phyloP scores from a whole-genome alignment of 768 basidiomycete species.

The Kwoniella bestiolae region DNA sequence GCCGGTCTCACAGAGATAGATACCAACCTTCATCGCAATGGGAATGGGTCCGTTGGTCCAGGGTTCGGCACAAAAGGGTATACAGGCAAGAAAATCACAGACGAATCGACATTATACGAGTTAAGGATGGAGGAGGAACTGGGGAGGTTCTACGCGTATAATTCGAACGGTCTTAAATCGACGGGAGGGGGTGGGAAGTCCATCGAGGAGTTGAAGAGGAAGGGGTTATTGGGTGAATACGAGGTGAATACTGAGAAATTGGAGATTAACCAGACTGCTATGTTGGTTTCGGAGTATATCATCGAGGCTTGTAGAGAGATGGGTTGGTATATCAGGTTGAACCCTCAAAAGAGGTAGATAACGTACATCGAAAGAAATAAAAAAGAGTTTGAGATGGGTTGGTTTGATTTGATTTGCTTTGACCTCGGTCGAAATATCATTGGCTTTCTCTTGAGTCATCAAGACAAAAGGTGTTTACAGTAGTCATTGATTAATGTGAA shows the following conservation, averaged over 20 bases:
- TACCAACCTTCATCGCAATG: not conserved
- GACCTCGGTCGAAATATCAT: too few relatives aligned
- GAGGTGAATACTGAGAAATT: conserved; percentile 14
- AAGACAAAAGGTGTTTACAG: too few relatives aligned
- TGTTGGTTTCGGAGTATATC: conserved; percentile 12
- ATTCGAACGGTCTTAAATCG: not conserved
- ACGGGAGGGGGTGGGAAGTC: not conserved
- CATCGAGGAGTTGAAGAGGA: not conserved
- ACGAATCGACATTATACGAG: conserved; percentile 15
- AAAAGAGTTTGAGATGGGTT: too few relatives aligned
- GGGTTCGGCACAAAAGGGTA: not conserved
- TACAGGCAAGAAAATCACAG: conserved; percentile 6
- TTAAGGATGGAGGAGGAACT: conserved; percentile 19
- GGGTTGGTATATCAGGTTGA: conserved; percentile 29
- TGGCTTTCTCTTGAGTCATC: too few relatives aligned
- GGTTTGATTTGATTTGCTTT: too few relatives aligned
- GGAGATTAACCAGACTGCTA: not conserved
- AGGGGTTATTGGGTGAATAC: conserved; percentile 14
- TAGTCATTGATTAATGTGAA: too few relatives aligned
- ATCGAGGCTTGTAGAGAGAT: conserved; percentile 34
- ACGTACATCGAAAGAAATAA: too few relatives aligned
- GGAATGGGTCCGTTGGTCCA: not conserved
- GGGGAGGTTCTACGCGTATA: conserved; percentile 1
- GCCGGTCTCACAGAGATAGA: not conserved
- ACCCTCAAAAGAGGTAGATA: not conserved